Conservation (phyloP, 2,329 filamentous ascomycete genomes). For the Knoxdaviesia capensis region DNA sequence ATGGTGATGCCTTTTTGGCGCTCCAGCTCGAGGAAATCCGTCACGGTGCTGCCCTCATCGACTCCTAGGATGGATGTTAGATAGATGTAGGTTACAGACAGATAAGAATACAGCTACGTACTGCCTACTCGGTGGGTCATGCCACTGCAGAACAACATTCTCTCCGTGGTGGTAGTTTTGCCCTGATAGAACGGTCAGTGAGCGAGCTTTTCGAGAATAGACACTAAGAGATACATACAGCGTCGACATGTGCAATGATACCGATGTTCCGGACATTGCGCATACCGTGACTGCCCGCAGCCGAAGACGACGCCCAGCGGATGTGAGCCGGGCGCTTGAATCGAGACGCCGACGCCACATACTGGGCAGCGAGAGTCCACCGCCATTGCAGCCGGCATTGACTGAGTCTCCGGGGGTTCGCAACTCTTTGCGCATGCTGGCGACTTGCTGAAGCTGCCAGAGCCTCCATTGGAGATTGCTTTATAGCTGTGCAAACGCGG, state of each 20-base stretch:
- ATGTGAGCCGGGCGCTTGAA: no score
- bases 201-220: neutral
- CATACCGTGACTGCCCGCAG: no score
- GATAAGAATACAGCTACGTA: constrained; percentile 12
- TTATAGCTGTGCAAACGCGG: no score
- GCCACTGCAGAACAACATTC: constrained; percentile 94
- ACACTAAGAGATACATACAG: constrained; percentile 22
- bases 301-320: no score
- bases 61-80: constrained; percentile 39
- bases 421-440: no score
- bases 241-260: constrained; percentile 97
- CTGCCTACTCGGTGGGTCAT: constrained; percentile 69
- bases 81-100: constrained; percentile 2
- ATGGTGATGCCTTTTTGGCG: constrained; percentile 51
- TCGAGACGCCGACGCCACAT: no score
- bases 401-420: no score
- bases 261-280: constrained; percentile 71
- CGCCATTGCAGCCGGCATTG: no score
- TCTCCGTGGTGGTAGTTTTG: constrained; percentile 96
- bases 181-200: constrained; percentile 27
- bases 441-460: no score
- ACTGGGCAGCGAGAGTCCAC: no score
- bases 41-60: constrained; percentile 90
- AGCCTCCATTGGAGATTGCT: no score
- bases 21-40: constrained; percentile 88